These are phyloP conservation scores for Ophiostoma tasmaniense DNA, from an alignment of 2,329 filamentous ascomycete genomes.

Conservation along the genomic window DNA sequence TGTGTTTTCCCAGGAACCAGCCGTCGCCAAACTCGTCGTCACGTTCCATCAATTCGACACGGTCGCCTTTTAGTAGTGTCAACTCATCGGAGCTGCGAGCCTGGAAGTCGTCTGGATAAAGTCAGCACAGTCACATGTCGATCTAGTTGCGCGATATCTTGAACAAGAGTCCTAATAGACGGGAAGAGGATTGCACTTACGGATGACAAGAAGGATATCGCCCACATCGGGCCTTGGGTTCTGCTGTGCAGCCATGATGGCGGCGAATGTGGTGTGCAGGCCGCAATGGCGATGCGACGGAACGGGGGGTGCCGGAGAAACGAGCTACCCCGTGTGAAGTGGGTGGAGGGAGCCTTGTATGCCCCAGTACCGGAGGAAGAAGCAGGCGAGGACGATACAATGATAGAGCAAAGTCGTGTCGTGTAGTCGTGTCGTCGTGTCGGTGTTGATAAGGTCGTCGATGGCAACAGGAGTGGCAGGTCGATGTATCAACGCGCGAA, in stretches of 20 bases:
- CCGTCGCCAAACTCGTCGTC: constrained; percentile 86
- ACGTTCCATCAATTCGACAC: constrained; percentile 73
- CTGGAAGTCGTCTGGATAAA: constrained; percentile 71
- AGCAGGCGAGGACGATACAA: not conserved
- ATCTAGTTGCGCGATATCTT: not conserved
- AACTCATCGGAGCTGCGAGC: constrained; percentile 91
- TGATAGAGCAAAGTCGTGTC: not conserved
- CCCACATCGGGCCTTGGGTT: constrained; percentile 50
- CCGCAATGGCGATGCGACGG: not conserved
- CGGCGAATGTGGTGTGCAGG: not conserved
- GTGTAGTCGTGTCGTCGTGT: not conserved
- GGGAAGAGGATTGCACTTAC: constrained; percentile 40
- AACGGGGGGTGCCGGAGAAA: constrained; percentile 1
- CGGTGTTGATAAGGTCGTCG: not conserved
- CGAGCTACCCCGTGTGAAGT: not conserved
- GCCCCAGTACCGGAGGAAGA: not conserved
- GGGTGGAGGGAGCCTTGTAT: not conserved
- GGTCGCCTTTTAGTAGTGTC: constrained; percentile 74
- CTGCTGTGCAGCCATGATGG: constrained; percentile 27
- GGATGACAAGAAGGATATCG: constrained; percentile 62
- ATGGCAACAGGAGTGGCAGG: not conserved
- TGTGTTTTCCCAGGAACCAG: constrained; percentile 71
- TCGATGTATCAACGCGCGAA: not conserved
- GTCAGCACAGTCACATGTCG: not conserved
- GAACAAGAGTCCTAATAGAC: too few species aligned